These are phyloP conservation scores for Poa annua DNA, from an alignment of 176 grass and related monocot genomes.

Conservation along the genomic window DNA sequence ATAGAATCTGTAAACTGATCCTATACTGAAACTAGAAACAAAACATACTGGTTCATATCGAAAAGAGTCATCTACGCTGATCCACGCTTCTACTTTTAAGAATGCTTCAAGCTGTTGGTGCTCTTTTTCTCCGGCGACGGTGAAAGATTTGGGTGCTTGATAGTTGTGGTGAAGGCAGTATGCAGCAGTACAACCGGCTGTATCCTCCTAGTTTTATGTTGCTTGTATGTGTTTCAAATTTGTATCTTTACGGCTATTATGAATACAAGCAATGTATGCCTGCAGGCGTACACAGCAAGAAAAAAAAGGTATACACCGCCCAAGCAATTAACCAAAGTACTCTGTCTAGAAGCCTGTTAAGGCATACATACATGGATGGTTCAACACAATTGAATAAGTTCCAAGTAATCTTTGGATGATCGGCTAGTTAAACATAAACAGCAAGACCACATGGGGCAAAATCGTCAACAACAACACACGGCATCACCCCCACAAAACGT, in stretches of 20 bases:
- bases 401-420: conserved; percentile 1
- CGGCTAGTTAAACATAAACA: background rate
- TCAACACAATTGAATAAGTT: background rate
- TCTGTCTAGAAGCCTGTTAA: background rate
- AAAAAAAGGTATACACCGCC: background rate
- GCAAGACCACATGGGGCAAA: background rate
- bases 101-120: background rate
- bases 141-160: too few species aligned
- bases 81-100: conserved; percentile 1
- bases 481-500: background rate
- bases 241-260: too few species aligned
- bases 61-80: background rate
- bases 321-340: background rate
- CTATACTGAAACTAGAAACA: conserved; percentile 18
- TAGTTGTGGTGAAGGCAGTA: too few species aligned
- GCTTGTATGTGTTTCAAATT: too few species aligned
- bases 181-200: too few species aligned
- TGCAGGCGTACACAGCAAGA: background rate
- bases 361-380: background rate
- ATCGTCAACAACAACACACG: background rate
- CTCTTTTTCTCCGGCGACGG: too few species aligned
- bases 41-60: background rate
- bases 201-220: too few species aligned
- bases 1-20: background rate
- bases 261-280: too few species aligned